Base-by-base conservation (phyloP, 148 eudicot species). In the Silene latifolia region DNA sequence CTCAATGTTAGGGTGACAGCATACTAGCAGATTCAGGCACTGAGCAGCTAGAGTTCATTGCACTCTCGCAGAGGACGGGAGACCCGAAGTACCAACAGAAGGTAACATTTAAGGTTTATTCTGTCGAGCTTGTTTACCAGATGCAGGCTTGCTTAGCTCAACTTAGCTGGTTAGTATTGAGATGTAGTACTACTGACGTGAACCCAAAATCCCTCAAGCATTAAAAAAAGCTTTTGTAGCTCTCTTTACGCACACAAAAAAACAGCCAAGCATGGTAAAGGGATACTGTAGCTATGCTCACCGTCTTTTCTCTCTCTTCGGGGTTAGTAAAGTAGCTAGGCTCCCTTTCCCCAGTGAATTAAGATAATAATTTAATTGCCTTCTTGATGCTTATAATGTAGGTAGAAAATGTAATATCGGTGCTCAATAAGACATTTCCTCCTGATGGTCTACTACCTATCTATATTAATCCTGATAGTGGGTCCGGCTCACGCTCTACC, bases 11-110 rank as follows among this genome's bases (percentile, higher is more conserved):
- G 99, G 99, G 97, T 72, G 87, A 90, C 35, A 90, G 98, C 82
- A 89, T 96, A 79, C 80, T 96, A 76, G 99, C 99, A 61, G 99
- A 96, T 90, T 92, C 99, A 79, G 99, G 89, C 80, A 96, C 99
- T 23, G 99, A 96, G 84, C 98, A 92, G 84, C 86, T 96, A 77
- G 99, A 96, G 80, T 96, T 96, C 80, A 96, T 96, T 79, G 99
- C 97, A 56, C 99, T 96, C 58, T 92, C 99, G 51, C 98, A 96
- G 76, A 88, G 99, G 81, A 96, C 95, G 32, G 99, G 99, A 71
- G 86, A 96, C 29, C 97, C 93, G 53, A 92, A 96, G 79, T 96
- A 96, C 87, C 99, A 92, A 85, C 87, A 82, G 79, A 96, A 92
- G 97, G 99, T 96, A 76, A 61, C 61, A 4, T 76, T 35, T 66